These are phyloP conservation scores for Neoboletus magnificus DNA, from an alignment of 768 basidiomycete genomes.

Conservation along the genomic window DNA sequence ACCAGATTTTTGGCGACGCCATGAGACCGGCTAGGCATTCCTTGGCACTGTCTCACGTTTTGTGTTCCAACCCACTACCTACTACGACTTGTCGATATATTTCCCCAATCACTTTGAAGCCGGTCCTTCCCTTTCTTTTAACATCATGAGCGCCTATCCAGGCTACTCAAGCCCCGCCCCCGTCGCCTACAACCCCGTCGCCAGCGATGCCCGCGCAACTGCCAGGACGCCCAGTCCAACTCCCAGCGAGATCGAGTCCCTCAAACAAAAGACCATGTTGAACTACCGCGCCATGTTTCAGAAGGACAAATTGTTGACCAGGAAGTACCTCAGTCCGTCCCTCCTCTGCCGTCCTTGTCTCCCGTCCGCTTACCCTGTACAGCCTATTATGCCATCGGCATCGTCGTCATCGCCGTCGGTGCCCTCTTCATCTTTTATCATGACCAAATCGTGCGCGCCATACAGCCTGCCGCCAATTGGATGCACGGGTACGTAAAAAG, in stretches of 20 bases:
- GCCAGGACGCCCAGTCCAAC: slow-evolving; percentile 61
- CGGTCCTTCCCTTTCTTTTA: not conserved
- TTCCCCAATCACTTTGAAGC: not conserved
- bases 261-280: slow-evolving; percentile 40
- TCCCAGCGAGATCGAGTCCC: slow-evolving; percentile 52
- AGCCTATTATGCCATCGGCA: slow-evolving; percentile 49
- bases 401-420: slow-evolving; percentile 47
- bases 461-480: slow-evolving; percentile 46
- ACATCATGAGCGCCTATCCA: slow-evolving; percentile 19
- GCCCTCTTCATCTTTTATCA: slow-evolving; percentile 61
- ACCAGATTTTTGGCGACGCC: slow-evolving; percentile 25
- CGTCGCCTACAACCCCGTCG: slow-evolving; percentile 10
- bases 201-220: slow-evolving; percentile 11
- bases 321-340: slow-evolving; percentile 53
- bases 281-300: slow-evolving; percentile 43
- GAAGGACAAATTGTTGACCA: slow-evolving; percentile 53
- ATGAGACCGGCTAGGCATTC: too few species aligned
- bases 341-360: too few species aligned
- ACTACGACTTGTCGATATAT: not conserved
- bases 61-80: not conserved
- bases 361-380: not conserved
- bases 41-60: not conserved
- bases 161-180: slow-evolving; percentile 10
- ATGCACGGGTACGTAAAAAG: slow-evolving; percentile 37
- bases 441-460: slow-evolving; percentile 49